Evolutionary conservation across 768 basidiomycete genomes (phyloP), one percentile per base, ranked within the genome.

Genomic region (Phanerochaete sordida): DNA sequence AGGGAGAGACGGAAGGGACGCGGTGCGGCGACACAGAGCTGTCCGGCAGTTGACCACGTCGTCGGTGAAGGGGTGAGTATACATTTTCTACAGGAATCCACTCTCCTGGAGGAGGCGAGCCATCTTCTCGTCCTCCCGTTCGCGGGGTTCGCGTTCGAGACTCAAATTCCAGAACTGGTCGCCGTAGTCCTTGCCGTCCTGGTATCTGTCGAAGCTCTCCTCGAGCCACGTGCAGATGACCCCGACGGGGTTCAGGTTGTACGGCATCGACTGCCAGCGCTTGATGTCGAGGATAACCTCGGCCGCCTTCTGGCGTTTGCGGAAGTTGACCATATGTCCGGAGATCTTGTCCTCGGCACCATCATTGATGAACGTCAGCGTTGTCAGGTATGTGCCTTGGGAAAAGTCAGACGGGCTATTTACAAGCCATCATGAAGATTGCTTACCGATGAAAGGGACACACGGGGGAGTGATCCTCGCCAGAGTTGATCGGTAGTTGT

Each of bases 41-140:
- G 33, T 54, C 53, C 53, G 23, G 35, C 53, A 24, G 53, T 54
- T 13, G 24, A 27, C 44, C 19, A 4, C 16, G 33, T 30, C 21
- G 33, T 21, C 21, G 6, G 30, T 35, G 9, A 54, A 5, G n/a
- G n/a, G 23, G 23, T 8, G 7, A 2, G 33, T 26, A 51, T n/a
- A 19, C 5, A 8, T 24, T 24, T 24, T 39, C 53, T 70, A 93
- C 75, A 93, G 75, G 77, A 94, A 94, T 44, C 92, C 92, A 60
- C 90, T 92, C 73, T 94, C 92, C 70, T 94, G 92, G 45, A 94
- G 75, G 60, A 94, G 75, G 50, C 92, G 81, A 9, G 92, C 91
- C 93, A 97, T 95, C 80, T 94, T 93, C 77, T 97, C 96, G 65
- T 96, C 94, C 66, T 98, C 96, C 48, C 93, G 81, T 75, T 99